These are phyloP conservation scores for Excoecaria agallocha DNA, from an alignment of 345 rosid species.

Conservation along the genomic window DNA sequence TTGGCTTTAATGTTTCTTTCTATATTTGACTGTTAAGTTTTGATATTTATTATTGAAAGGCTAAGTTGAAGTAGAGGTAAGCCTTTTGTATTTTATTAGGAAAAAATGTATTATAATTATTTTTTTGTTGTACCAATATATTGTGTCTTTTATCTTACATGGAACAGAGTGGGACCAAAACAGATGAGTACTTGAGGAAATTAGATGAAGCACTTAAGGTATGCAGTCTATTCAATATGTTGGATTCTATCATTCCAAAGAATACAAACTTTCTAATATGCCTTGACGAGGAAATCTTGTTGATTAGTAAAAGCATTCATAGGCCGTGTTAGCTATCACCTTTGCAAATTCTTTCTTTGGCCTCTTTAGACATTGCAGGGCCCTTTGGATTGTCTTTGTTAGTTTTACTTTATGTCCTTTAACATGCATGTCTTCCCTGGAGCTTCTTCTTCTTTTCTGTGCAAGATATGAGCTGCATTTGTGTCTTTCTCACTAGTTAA, in stretches of 20 bases:
- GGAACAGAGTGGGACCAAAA: slow-evolving; percentile 72
- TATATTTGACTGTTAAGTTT: slow-evolving; percentile 18
- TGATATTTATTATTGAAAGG: slow-evolving; percentile 37
- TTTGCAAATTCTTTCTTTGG: neutral
- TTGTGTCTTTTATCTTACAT: slow-evolving; percentile 6
- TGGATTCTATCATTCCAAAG: neutral
- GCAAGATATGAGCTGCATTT: no score
- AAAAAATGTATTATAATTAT: slow-evolving; percentile 3
- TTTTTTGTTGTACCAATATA: slow-evolving; percentile 9
- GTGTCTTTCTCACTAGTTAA: no score
- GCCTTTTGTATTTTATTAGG: no score
- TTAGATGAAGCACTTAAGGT: slow-evolving; percentile 93
- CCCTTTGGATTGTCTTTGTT: no score
- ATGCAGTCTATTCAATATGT: slow-evolving; percentile 10
- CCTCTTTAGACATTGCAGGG: no score
- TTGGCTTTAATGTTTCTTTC: slow-evolving; percentile 17
- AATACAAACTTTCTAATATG: neutral
- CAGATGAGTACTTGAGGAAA: slow-evolving; percentile 63
- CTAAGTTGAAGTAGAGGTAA: slow-evolving; percentile 77
- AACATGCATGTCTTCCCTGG: no score
- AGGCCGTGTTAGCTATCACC: neutral
- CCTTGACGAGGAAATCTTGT: neutral
- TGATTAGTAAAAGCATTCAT: neutral
- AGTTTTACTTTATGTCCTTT: no score
- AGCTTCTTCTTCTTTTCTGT: no score